phyloP scores from a whole-genome alignment of 306 rosid genomes.

The Vicia villosa region DNA sequence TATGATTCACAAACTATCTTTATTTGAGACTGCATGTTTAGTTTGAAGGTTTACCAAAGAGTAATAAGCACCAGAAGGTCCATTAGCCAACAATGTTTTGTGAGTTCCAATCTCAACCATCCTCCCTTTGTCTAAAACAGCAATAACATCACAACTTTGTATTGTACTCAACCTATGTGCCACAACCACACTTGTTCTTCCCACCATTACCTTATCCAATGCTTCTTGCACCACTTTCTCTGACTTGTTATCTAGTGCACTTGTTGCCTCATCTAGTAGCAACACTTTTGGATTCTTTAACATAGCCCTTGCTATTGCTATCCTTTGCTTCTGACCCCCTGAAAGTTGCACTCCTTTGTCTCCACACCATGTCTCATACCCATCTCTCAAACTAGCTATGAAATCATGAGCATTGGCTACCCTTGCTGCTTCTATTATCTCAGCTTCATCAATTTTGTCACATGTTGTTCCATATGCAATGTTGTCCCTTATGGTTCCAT shows the following conservation, averaged over 20 bases:
- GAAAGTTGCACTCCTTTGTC: slow-evolving; percentile 51
- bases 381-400: slow-evolving; percentile 44
- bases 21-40: not conserved
- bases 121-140: slow-evolving; percentile 48
- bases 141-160: slow-evolving; percentile 45
- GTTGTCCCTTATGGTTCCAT: slow-evolving; percentile 57
- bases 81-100: slow-evolving; percentile 45
- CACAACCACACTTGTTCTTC: slow-evolving; percentile 59
- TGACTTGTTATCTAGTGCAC: slow-evolving; percentile 54
- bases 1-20: no score
- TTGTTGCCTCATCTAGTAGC: slow-evolving; percentile 61
- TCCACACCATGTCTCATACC: slow-evolving; percentile 54
- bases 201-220: slow-evolving; percentile 43
- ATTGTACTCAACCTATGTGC: slow-evolving; percentile 62
- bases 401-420: slow-evolving; percentile 59
- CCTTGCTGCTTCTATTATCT: slow-evolving; percentile 54
- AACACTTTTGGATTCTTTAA: slow-evolving; percentile 49
- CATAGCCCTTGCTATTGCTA: slow-evolving; percentile 63
- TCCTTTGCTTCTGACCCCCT: slow-evolving; percentile 66
- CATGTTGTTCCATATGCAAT: slow-evolving; percentile 46
- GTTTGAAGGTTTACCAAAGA: slow-evolving; percentile 43
- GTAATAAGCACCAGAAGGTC: slow-evolving; percentile 52
- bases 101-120: slow-evolving; percentile 57
- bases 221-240: slow-evolving; percentile 56
- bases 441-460: slow-evolving; percentile 33